Evolutionary conservation across 768 basidiomycete genomes (phyloP), one percentile per base, ranked within the genome.

Genomic region (Leccinum uliginosum): DNA sequence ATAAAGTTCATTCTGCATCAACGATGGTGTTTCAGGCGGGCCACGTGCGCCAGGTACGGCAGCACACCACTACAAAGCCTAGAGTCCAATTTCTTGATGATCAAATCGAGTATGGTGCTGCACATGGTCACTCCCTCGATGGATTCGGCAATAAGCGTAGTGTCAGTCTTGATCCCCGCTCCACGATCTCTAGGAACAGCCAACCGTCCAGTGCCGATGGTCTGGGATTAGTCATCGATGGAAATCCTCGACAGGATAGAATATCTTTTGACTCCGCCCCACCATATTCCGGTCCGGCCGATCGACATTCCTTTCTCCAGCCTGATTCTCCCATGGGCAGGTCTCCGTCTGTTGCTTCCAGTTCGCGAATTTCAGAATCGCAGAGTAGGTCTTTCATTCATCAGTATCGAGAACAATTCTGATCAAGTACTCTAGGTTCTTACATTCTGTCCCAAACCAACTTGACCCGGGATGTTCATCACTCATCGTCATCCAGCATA

Each of bases 21-120:
- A 82, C 83, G 30, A 80, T 84, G 5, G 86, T 89, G 70, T 97
- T 94, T 71, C 79, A 79, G 50, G 89, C 89, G 0, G 76, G 78
- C 1, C 72, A 75, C 4, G 61, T 71, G 17, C 59, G 71, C 6
- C 75, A 78, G 52, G 35, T 23, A 55, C 53, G 26, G 11, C 51
- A 47, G 19, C 57, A 62, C 21, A 55, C 59, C 26, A 34, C 51
- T 45, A 58, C 60, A 10, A 58, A 52, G 24, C 60, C 70, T 30
- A 55, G 55, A 14, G 61, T 55, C 47, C 62, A 60, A 46, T 56
- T 60, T 35, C 44, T 53, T 15, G 58, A 59, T 27, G 51, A 54
- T 19, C 40, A 52, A 23, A 49, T 50, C 6, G 46, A 21, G 30
- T n/a, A 34, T 14, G 34, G 15, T 29, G 19, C 7, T 35, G 46